Evolutionary conservation across 2,329 filamentous ascomycete species (phyloP).

Genomic region (Arthroderma sp.): DNA sequence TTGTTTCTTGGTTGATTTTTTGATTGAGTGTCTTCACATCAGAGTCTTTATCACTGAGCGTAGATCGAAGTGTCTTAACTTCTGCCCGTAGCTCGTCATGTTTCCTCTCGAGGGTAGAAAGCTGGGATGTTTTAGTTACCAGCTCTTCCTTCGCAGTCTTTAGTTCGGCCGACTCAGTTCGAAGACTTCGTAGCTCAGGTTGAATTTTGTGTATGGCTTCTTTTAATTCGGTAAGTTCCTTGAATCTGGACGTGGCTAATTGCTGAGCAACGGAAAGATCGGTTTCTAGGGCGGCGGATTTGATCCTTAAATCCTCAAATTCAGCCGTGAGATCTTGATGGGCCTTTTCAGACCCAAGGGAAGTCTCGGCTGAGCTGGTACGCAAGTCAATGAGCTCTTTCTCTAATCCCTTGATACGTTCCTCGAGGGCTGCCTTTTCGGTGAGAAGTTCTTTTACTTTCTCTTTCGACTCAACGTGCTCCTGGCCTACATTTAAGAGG

Average conservation of each 20-base stretch:
- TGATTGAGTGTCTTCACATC: slow-evolving; percentile 70
- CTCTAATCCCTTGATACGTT: slow-evolving; percentile 55
- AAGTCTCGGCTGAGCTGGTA: slow-evolving; percentile 32
- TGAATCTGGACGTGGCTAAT: slow-evolving; percentile 75
- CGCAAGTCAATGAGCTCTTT: slow-evolving; percentile 51
- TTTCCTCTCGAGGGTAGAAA: slow-evolving; percentile 64
- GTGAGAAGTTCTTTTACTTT: slow-evolving; percentile 54
- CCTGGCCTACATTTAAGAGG: slow-evolving; percentile 63
- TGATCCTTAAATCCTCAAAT: slow-evolving; percentile 58
- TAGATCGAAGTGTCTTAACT: slow-evolving; percentile 54
- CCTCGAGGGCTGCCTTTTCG: slow-evolving; percentile 54
- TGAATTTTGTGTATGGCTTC: slow-evolving; percentile 74
- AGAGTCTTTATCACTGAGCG: slow-evolving; percentile 57
- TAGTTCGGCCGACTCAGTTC: slow-evolving; percentile 62
- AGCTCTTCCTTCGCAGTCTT: slow-evolving; percentile 67
- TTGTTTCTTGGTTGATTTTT: slow-evolving; percentile 62
- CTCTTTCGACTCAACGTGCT: slow-evolving; percentile 73
- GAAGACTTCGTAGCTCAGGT: slow-evolving; percentile 66
- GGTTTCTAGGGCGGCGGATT: slow-evolving; percentile 57
- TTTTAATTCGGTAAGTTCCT: slow-evolving; percentile 68
- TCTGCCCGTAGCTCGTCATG: slow-evolving; percentile 74
- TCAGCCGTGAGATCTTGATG: slow-evolving; percentile 47
- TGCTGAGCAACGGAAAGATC: slow-evolving; percentile 78
- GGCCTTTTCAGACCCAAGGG: slow-evolving; percentile 38
- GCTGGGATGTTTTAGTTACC: slow-evolving; percentile 45